Evolutionary conservation across 2,329 filamentous ascomycete genomes (phyloP).

Genomic region (Allantophomopsis lycopodina): DNA sequence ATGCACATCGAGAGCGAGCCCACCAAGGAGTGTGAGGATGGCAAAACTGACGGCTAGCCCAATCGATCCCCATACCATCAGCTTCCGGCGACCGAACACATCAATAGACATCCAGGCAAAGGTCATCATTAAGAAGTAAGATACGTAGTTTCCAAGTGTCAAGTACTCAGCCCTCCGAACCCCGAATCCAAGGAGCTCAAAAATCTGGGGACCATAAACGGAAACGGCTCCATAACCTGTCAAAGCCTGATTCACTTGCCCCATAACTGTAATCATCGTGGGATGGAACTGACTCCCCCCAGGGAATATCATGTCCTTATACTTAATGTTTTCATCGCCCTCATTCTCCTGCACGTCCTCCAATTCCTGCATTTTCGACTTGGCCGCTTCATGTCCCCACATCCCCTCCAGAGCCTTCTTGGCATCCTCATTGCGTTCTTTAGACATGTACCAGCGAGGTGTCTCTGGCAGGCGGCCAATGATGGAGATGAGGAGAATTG

Average conservation of each 20-base stretch:
- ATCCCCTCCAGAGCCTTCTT: slow-evolving; percentile 31
- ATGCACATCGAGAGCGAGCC: slow-evolving; percentile 26
- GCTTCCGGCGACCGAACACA: slow-evolving; percentile 34
- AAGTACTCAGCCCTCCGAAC: slow-evolving; percentile 36
- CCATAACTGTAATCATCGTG: slow-evolving; percentile 46
- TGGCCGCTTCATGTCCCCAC: slow-evolving; percentile 32
- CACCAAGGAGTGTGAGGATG: slow-evolving; percentile 36
- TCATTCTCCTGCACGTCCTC: slow-evolving; percentile 34
- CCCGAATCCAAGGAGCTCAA: slow-evolving; percentile 42
- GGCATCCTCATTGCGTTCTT: slow-evolving; percentile 34
- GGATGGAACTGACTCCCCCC: slow-evolving; percentile 42
- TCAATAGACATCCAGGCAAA: slow-evolving; percentile 45
- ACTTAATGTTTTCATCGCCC: slow-evolving; percentile 29
- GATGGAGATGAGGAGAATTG: slow-evolving; percentile 34
- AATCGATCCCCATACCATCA: slow-evolving; percentile 37
- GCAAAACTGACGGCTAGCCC: slow-evolving; percentile 32
- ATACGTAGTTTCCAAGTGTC: slow-evolving; percentile 45
- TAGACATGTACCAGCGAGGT: slow-evolving; percentile 40
- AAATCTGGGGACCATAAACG: slow-evolving; percentile 50
- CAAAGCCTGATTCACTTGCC: slow-evolving; percentile 45
- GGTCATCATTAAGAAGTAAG: slow-evolving; percentile 47
- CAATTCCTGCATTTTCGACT: slow-evolving; percentile 33
- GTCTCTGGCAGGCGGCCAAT: slow-evolving; percentile 40
- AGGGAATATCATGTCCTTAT: slow-evolving; percentile 43
- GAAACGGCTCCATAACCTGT: slow-evolving; percentile 45